These are phyloP conservation scores for Ramaria rubella DNA, from an alignment of 768 basidiomycete species.

Conservation along the genomic window DNA sequence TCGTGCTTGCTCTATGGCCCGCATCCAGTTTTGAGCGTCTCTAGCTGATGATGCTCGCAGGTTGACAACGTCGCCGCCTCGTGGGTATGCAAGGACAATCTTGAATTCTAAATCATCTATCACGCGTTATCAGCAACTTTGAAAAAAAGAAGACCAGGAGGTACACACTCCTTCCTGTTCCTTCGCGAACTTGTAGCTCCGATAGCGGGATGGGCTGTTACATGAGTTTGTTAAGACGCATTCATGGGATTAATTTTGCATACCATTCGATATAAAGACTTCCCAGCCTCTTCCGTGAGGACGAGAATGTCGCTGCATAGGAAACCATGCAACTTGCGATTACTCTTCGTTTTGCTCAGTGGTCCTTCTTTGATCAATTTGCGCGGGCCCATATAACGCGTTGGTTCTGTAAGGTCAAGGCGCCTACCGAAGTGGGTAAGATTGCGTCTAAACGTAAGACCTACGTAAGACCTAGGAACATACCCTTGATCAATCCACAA, in stretches of 20 bases:
- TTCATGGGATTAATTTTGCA: slow-evolving; percentile 19
- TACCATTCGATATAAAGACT: slow-evolving; percentile 79
- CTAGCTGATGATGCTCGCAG: slow-evolving; percentile 51
- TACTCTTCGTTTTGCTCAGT: slow-evolving; percentile 77
- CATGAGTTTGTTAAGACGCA: background rate
- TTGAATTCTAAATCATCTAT: slow-evolving; percentile 67
- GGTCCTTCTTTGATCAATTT: slow-evolving; percentile 73
- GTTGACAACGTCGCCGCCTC: slow-evolving; percentile 64
- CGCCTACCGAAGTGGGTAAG: slow-evolving; percentile 35
- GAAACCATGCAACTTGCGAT: slow-evolving; percentile 66
- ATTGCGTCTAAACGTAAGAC: background rate
- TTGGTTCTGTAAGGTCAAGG: slow-evolving; percentile 86
- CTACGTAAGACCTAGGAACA: slow-evolving; percentile 17
- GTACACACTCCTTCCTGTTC: slow-evolving; percentile 43
- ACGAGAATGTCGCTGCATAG: slow-evolving; percentile 89
- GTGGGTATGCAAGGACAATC: slow-evolving; percentile 57
- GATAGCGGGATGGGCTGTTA: slow-evolving; percentile 67
- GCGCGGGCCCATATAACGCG: slow-evolving; percentile 76
- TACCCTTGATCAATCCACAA: slow-evolving; percentile 87
- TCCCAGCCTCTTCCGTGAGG: slow-evolving; percentile 65
- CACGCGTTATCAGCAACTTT: background rate
- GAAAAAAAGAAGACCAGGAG: background rate
- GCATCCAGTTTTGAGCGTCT: slow-evolving; percentile 52
- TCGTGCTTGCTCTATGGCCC: slow-evolving; percentile 38
- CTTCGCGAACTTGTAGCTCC: slow-evolving; percentile 53